Evolutionary conservation across 2,329 filamentous ascomycete genomes (phyloP), one percentile per base, ranked within the genome.

Genomic region (Orbilia ellipsospora): DNA sequence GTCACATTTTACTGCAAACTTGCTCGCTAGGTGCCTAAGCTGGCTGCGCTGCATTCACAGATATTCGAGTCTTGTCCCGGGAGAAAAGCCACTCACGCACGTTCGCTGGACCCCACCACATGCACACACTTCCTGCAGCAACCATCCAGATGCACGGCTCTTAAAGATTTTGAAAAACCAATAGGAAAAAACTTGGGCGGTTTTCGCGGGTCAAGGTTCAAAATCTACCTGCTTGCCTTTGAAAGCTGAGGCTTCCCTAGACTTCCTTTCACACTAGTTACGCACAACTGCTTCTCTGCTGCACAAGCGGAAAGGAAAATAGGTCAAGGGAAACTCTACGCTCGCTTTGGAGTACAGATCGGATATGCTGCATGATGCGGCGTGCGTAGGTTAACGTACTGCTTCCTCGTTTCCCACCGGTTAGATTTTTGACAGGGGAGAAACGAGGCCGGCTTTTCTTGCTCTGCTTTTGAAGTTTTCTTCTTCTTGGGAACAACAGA

Each of bases 281-380:
- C 10, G 31, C 31, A 36, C 2, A 7, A 10, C 10, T 36, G 31
- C 2, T 36, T 31, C 3, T 10, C 31, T 36, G 31, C 10, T 36
- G 31, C 5, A 36, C 31, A 10, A 36, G 8, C 31, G 31, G 31
- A 36, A 36, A n/a, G 55, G 65, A 62, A 45, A 62, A 50, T 2
- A 52, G n/a, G 20, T 12, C 5, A 48, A 26, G 16, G n/a, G n/a
- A 42, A 44, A 51, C 26, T 26, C 60, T 48, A 48, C 50, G 50
- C 55, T 68, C 64, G 31, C 31, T 36, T 68, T 68, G 23, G 42
- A 40, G 40, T 36, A 44, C 66, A 63, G 66, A 70, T 70, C 66
- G 40, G 66, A 59, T 62, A 45, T 31, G 31, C 50, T 70, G 66
- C 66, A 70, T 70, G 51, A 70, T 63, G 66, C 66, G 66, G 66